These are phyloP conservation scores for Sporothrix phasma DNA, from an alignment of 2,329 filamentous ascomycete genomes.

Conservation along the genomic window DNA sequence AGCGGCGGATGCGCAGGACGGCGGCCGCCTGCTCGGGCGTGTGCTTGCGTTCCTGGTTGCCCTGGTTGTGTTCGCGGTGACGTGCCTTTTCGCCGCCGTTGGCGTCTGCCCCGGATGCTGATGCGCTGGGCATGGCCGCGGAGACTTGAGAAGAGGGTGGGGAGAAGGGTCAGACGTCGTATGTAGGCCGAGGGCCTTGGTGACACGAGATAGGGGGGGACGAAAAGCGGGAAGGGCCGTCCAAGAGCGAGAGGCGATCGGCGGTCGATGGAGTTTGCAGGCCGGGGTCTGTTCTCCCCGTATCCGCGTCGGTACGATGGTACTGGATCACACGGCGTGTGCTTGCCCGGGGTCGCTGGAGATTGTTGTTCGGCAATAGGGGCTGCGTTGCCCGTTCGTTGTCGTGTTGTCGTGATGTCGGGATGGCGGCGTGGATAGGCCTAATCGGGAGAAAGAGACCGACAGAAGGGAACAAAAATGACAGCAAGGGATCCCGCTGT, in stretches of 20 bases:
- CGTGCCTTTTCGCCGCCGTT: constrained; percentile 29
- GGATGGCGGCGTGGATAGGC: neutral
- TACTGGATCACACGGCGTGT: neutral
- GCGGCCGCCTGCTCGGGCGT: constrained; percentile 87
- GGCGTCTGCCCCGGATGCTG: constrained; percentile 45
- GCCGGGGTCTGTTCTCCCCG: neutral
- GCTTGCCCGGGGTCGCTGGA: neutral
- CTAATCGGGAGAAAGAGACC: neutral
- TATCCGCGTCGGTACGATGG: neutral
- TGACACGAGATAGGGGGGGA: neutral
- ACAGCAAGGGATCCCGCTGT: neutral
- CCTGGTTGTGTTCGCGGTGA: constrained; percentile 61
- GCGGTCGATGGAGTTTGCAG: neutral
- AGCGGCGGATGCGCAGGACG: constrained; percentile 79
- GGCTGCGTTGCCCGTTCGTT: neutral
- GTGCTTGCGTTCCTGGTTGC: constrained; percentile 65
- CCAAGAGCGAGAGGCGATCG: neutral
- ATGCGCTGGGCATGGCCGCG: constrained; percentile 38
- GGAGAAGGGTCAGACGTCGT: neutral
- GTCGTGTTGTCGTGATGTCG: neutral
- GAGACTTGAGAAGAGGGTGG: neutral
- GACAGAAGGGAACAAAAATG: neutral
- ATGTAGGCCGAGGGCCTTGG: neutral
- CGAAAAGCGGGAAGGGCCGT: neutral
- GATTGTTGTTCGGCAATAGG: neutral